A percentile compares a stretch with the other conserved stretches of the same genome.
phyloP scores from a whole-genome alignment of 129 eudicot species.

The Cynara cardunculus region DNA sequence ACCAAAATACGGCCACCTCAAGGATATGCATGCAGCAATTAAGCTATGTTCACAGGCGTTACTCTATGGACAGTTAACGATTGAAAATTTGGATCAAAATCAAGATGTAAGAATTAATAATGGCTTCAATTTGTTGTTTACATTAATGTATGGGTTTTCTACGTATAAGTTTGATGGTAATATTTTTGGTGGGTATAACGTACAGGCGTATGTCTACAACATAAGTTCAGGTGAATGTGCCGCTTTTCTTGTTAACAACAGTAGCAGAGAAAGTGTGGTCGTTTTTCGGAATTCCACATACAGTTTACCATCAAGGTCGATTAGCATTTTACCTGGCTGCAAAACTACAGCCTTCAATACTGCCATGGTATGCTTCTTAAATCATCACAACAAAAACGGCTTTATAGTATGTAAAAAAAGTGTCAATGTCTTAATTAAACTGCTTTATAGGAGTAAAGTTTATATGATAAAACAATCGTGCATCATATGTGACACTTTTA shows the following conservation, averaged over 20 bases:
- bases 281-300: constrained; percentile 42
- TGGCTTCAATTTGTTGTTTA: neutral
- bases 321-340: constrained; percentile 92
- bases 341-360: constrained; percentile 67
- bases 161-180: neutral
- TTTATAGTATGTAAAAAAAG: neutral
- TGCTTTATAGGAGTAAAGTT: neutral
- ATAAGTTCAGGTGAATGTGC: constrained; percentile 53
- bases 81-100: constrained; percentile 35
- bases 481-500: no score
- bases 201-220: constrained; percentile 59
- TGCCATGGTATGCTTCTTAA: constrained; percentile 48
- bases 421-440: neutral
- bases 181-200: neutral
- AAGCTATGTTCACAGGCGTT: constrained; percentile 46
- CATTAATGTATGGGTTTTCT: neutral
- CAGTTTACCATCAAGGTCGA: constrained; percentile 57
- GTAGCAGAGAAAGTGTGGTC: constrained; percentile 26
- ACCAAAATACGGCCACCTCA: constrained; percentile 87
- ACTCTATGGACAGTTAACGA: constrained; percentile 39
- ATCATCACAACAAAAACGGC: neutral
- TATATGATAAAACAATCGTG: neutral
- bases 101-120: constrained; percentile 45
- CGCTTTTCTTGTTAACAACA: constrained; percentile 63
- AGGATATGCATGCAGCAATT: constrained; percentile 66